Conservation (phyloP, 768 basidiomycete species). For the Rhodotorula kratochvilovae region DNA sequence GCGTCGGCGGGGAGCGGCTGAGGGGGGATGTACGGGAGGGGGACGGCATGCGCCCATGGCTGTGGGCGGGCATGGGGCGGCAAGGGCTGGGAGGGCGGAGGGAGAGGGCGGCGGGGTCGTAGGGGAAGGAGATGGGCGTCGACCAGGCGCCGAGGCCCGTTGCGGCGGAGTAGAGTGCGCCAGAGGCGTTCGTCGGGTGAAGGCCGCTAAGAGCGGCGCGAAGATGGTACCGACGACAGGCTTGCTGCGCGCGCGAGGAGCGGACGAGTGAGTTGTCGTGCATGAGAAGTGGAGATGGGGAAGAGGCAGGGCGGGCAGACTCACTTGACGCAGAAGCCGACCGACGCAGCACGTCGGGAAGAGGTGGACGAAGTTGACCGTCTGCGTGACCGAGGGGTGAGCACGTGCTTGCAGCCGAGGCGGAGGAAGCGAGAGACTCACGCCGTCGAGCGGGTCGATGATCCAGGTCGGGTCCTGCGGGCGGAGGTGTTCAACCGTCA, state of each 20-base stretch:
- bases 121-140: conserved; percentile 39
- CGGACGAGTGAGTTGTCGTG: too few species aligned
- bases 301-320: background rate
- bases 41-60: conserved; percentile 34
- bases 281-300: background rate
- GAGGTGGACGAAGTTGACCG: conserved; percentile 43
- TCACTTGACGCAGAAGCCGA: conserved; percentile 42
- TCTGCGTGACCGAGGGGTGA: conserved; percentile 6
- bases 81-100: background rate
- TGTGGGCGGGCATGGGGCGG: background rate
- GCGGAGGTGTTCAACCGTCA: background rate
- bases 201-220: conserved; percentile 38
- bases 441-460: conserved; percentile 41
- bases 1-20: conserved; percentile 34
- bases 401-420: background rate
- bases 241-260: conserved; percentile 25
- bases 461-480: conserved; percentile 41
- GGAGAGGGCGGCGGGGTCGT: conserved; percentile 1
- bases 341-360: conserved; percentile 41
- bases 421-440: background rate
- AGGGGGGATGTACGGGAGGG: conserved; percentile 36
- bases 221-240: conserved; percentile 42
- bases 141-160: conserved; percentile 37
- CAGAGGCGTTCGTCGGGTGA: conserved; percentile 36
- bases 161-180: conserved; percentile 39